Evolutionary conservation across 1,284 basidiomycete species (phyloP).

Genomic region (Tremellales sp.): DNA sequence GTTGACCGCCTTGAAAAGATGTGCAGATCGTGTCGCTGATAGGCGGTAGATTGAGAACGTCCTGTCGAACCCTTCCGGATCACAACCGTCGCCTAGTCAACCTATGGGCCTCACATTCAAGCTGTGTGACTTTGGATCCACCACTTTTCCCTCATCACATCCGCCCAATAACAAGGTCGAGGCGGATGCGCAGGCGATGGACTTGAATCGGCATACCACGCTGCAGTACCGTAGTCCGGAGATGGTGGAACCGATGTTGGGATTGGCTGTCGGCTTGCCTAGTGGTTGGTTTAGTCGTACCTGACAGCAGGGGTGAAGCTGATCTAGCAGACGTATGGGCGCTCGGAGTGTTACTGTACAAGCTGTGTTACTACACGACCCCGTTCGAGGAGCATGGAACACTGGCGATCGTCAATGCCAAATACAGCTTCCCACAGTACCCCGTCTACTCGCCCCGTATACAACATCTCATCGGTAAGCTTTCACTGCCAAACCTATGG

Average conservation of each 20-base stretch:
- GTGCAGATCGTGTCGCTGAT: conserved; percentile 3
- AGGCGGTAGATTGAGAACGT: conserved; percentile 85
- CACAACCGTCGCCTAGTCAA: conserved; percentile 52
- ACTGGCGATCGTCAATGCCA: conserved; percentile 91
- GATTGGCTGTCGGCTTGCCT: conserved; percentile 44
- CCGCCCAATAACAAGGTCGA: conserved; percentile 72
- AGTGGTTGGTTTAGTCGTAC: conserved; percentile 50
- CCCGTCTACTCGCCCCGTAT: conserved; percentile 86
- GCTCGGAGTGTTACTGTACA: conserved; percentile 70
- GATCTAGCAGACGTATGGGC: conserved; percentile 63
- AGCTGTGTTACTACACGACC: conserved; percentile 95
- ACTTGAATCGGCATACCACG: conserved; percentile 91
- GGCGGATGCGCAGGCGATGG: conserved; percentile 79
- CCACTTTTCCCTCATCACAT: conserved; percentile 65
- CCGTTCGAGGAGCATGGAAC: conserved; percentile 97
- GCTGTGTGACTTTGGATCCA: conserved; percentile 96
- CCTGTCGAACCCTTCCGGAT: conserved; percentile 52
- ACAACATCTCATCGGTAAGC: conserved; percentile 79
- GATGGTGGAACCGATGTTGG: conserved; percentile 74
- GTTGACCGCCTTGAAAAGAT: no score
- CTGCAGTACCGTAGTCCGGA: conserved; percentile 95
- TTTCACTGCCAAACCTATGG: not conserved
- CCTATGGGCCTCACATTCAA: conserved; percentile 68
- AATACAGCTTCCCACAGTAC: conserved; percentile 89
- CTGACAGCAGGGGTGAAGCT: conserved; percentile 6